phyloP scores from a whole-genome alignment of 352 stramenopile genomes.

The Phytophthora syringae region DNA sequence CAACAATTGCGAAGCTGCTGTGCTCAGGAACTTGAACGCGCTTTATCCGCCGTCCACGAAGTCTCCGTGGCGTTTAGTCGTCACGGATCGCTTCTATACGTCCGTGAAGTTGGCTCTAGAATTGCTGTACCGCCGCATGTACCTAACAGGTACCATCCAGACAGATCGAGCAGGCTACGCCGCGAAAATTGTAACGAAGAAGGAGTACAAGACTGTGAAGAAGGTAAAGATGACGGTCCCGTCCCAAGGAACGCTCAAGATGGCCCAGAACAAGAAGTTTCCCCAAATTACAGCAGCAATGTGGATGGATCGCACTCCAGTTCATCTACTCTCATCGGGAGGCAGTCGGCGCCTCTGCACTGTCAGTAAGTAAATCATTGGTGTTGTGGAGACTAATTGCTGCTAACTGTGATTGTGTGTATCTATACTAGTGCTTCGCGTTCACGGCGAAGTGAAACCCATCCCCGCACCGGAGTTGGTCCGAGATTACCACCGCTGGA shows the following conservation, averaged over 20 bases:
- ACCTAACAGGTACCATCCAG: constrained; percentile 3
- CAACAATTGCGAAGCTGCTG: constrained; percentile 13
- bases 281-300: constrained; percentile 1
- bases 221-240: not conserved
- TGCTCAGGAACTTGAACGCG: constrained; percentile 10
- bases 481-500: constrained; percentile 22
- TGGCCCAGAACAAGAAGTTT: not conserved
- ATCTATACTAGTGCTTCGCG: not conserved
- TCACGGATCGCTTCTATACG: constrained; percentile 12
- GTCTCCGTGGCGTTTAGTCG: constrained; percentile 7
- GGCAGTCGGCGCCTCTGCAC: not conserved
- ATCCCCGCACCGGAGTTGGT: constrained; percentile 9
- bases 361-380: not conserved
- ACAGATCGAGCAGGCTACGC: constrained; percentile 3
- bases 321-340: not conserved
- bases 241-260: not conserved
- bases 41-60: not conserved
- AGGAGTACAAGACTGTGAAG: not conserved
- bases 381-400: not conserved
- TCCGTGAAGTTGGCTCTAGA: constrained; percentile 5
- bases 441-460: not conserved
- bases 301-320: not conserved
- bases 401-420: not conserved
- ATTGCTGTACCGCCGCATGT: constrained; percentile 4
- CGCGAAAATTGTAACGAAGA: not conserved